Evolutionary conservation across 108 stramenopile species (phyloP).

Genomic region (Mayamaea pseudoterrestris): DNA sequence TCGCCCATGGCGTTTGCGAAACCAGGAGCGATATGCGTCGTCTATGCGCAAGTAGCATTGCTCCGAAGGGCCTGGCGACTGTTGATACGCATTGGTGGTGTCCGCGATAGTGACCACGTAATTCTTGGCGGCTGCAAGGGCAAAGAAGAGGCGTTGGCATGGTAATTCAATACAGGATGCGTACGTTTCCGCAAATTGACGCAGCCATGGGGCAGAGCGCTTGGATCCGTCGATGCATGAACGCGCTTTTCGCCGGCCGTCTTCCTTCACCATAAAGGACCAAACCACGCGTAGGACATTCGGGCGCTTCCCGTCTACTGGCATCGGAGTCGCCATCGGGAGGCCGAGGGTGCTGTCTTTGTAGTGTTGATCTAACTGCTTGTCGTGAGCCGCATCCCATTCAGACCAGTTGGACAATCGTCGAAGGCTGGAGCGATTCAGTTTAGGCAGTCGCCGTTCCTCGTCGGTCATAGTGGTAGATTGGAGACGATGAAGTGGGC

Average conservation of each 20-base stretch:
- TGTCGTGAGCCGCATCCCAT: slow-evolving; percentile 7
- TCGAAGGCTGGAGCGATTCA: slow-evolving; percentile 4
- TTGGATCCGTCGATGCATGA: slow-evolving; percentile 16
- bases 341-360: slow-evolving; percentile 1
- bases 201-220: slow-evolving; percentile 14
- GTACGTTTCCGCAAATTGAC: slow-evolving; percentile 7
- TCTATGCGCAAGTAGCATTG: slow-evolving; percentile 3
- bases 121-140: slow-evolving; percentile 12
- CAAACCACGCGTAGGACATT: neutral
- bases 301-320: no score
- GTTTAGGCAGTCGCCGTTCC: slow-evolving; percentile 8
- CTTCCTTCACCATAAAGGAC: slow-evolving; percentile 13
- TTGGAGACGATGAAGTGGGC: slow-evolving; percentile 4
- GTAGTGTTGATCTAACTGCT: slow-evolving; percentile 7
- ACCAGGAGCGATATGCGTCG: neutral
- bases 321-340: neutral
- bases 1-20: neutral
- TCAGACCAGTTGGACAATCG: slow-evolving; percentile 3
- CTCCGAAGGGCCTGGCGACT: slow-evolving; percentile 5
- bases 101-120: slow-evolving; percentile 13
- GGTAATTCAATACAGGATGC: slow-evolving; percentile 20
- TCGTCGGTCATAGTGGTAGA: slow-evolving; percentile 9
- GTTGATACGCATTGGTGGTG: slow-evolving; percentile 24
- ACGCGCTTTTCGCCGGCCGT: slow-evolving; percentile 8
- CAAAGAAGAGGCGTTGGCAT: slow-evolving; percentile 12